phyloP scores from a whole-genome alignment of 2,329 filamentous ascomycete species.

The Aspergillus proliferans region DNA sequence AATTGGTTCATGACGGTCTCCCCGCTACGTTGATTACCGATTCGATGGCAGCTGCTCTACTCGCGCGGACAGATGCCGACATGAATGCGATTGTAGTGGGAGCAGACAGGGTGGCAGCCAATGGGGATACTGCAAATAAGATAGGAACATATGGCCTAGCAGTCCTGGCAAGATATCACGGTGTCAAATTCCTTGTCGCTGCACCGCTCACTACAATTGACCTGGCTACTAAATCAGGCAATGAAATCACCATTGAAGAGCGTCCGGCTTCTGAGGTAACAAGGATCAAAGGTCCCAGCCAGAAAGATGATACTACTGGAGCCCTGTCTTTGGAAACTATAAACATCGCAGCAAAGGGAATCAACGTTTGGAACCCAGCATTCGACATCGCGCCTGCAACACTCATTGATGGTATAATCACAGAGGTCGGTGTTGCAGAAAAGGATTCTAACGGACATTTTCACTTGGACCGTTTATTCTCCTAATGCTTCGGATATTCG shows the following conservation, averaged over 20 bases:
- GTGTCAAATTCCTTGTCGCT: constrained; percentile 89
- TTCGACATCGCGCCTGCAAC: constrained; percentile 90
- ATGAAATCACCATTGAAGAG: constrained; percentile 85
- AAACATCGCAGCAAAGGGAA: constrained; percentile 68
- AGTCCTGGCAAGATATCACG: constrained; percentile 81
- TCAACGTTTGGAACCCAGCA: constrained; percentile 90
- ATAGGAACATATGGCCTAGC: constrained; percentile 92
- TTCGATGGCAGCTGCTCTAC: constrained; percentile 88
- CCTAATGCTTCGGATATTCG: neutral
- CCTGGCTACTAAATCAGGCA: constrained; percentile 67
- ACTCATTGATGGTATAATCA: constrained; percentile 89
- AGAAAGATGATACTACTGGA: constrained; percentile 51
- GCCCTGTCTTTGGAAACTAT: constrained; percentile 52
- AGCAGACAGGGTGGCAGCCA: constrained; percentile 88
- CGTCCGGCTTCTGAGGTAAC: constrained; percentile 76
- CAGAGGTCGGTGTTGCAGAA: constrained; percentile 79
- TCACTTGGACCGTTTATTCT: constrained; percentile 38
- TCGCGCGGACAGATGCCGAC: constrained; percentile 54
- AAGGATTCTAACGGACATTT: constrained; percentile 68
- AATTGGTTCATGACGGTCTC: constrained; percentile 89
- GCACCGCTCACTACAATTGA: constrained; percentile 94
- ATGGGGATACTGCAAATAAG: constrained; percentile 98
- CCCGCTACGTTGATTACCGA: constrained; percentile 90
- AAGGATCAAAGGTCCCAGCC: constrained; percentile 70
- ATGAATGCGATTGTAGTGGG: constrained; percentile 88